Conservation (phyloP, 2,329 filamentous ascomycete genomes). For the Dactylonectria estremocensis region DNA sequence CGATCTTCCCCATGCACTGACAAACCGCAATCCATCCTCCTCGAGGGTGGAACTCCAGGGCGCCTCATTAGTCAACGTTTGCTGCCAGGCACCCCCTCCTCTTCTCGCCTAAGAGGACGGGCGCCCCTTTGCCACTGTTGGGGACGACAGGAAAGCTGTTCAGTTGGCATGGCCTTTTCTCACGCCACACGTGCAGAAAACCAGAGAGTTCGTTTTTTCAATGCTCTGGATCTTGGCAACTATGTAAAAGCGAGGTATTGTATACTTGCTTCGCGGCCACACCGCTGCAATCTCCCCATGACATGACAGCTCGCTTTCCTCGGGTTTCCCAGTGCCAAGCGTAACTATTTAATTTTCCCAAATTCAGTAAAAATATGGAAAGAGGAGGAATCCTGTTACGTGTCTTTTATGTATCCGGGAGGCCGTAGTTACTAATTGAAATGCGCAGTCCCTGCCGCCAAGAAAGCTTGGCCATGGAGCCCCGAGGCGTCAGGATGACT, state of each 20-base stretch:
- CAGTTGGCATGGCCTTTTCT: background rate
- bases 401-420: constrained; percentile 44
- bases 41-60: constrained; percentile 5
- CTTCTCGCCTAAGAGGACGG: background rate
- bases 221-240: background rate
- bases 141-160: background rate
- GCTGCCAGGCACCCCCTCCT: background rate
- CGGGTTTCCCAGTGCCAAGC: background rate
- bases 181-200: constrained; percentile 3
- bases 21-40: constrained; percentile 4
- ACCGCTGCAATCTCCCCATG: background rate
- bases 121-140: background rate
- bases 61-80: constrained; percentile 19
- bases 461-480: constrained; percentile 39
- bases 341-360: background rate
- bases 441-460: constrained; percentile 38
- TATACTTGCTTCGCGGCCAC: background rate
- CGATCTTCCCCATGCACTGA: constrained; percentile 18
- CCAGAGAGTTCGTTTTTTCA: background rate
- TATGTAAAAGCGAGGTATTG: background rate
- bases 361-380: constrained; percentile 3
- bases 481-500: constrained; percentile 29
- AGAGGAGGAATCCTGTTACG: constrained; percentile 40
- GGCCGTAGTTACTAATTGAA: constrained; percentile 46
- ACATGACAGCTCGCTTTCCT: background rate